These are phyloP conservation scores for Penicillium sp. DNA, from an alignment of 2,329 filamentous ascomycete species.

Conservation along the genomic window DNA sequence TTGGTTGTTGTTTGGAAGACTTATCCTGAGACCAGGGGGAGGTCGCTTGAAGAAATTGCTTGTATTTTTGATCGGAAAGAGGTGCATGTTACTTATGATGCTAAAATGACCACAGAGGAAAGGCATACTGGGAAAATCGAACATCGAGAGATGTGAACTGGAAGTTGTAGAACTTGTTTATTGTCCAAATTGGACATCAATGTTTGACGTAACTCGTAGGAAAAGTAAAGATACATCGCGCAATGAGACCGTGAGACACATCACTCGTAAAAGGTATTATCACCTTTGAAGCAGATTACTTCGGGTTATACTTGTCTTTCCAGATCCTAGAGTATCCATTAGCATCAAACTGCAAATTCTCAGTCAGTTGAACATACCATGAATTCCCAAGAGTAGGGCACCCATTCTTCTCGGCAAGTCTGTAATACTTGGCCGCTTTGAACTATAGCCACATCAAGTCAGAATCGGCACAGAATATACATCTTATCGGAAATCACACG, in stretches of 20 bases:
- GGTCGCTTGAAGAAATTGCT: constrained; percentile 3
- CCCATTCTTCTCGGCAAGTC: constrained; percentile 82
- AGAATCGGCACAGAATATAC: constrained; percentile 6
- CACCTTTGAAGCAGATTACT: neutral
- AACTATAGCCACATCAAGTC: constrained; percentile 26
- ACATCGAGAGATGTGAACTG: neutral
- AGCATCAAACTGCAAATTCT: constrained; percentile 15
- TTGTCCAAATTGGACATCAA: neutral
- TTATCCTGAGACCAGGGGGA: constrained; percentile 3
- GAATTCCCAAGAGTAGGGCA: constrained; percentile 90
- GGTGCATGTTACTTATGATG: neutral
- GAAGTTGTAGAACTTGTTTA: no score
- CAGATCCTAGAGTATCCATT: constrained; percentile 70
- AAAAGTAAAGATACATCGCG: neutral
- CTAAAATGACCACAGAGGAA: neutral
- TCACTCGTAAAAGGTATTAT: neutral
- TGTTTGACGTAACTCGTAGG: neutral
- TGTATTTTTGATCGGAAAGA: neutral
- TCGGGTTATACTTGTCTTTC: constrained; percentile 85
- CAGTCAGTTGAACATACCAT: constrained; percentile 64
- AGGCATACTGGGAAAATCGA: neutral
- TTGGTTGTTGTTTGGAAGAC: constrained; percentile 3
- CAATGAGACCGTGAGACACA: neutral
- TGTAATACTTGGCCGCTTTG: constrained; percentile 81
- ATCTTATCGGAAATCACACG: constrained; percentile 38